Evolutionary conservation across 768 basidiomycete genomes (phyloP).

Genomic region (Xerocomellus chrysenteron): DNA sequence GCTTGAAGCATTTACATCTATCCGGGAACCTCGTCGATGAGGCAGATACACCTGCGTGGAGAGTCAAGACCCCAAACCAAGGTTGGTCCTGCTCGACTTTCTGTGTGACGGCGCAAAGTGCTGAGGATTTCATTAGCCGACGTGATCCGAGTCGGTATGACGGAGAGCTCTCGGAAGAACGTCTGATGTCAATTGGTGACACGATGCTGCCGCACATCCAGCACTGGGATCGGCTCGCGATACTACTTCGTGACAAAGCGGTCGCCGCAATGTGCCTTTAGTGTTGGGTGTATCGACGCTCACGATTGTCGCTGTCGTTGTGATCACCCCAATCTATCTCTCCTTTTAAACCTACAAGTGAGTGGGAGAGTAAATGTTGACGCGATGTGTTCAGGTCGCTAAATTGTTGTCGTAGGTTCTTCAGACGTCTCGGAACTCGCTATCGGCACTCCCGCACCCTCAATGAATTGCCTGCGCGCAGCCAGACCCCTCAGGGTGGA

Average conservation of each 20-base stretch:
- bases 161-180: constrained; percentile 7
- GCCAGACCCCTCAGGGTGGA: too few relatives aligned
- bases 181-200: constrained; percentile 9
- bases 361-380: not conserved
- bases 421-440: not conserved
- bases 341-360: not conserved
- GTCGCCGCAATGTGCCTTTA: not conserved
- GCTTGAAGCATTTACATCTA: too few relatives aligned
- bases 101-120: not conserved
- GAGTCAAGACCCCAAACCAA: not conserved
- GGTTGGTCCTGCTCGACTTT: not conserved
- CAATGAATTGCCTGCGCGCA: not conserved
- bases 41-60: not conserved
- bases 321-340: not conserved
- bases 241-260: not conserved
- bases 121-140: not conserved
- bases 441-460: not conserved
- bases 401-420: not conserved
- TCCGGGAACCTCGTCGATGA: not conserved
- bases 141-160: not conserved
- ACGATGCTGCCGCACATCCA: constrained; percentile 6
- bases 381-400: not conserved
- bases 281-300: constrained; percentile 6
- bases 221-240: constrained; percentile 10
- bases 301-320: not conserved